phyloP scores from a whole-genome alignment of 192 early-diverging fungal species.

The Backusella tarrabulga region DNA sequence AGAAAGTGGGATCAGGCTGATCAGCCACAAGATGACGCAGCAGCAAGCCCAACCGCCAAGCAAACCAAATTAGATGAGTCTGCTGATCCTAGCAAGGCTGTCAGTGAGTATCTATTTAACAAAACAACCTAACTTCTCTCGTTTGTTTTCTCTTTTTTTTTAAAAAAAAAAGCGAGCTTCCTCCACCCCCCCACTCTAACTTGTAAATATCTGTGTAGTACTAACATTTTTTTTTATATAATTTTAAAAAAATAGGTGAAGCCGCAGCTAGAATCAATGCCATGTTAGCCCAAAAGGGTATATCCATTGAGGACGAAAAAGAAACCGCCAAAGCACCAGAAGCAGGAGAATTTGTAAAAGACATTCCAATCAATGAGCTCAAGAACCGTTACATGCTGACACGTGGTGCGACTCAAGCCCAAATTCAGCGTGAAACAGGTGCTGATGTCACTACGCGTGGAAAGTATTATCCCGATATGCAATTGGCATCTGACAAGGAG shows the following conservation, averaged over 20 bases:
- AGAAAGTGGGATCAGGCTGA: constrained; percentile 47
- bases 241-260: constrained; percentile 22
- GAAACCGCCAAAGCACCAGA: background rate
- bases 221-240: background rate
- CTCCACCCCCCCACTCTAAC: background rate
- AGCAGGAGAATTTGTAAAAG: constrained; percentile 49
- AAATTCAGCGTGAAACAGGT: constrained; percentile 76
- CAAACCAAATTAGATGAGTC: constrained; percentile 11
- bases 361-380: constrained; percentile 82
- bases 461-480: constrained; percentile 74
- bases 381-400: constrained; percentile 80
- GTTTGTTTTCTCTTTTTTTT: too few relatives aligned
- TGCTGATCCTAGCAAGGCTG: constrained; percentile 29
- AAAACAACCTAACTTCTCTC: background rate
- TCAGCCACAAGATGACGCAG: constrained; percentile 21
- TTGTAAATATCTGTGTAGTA: background rate
- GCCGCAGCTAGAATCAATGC: constrained; percentile 56
- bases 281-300: constrained; percentile 52
- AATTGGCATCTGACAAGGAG: constrained; percentile 69
- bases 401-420: constrained; percentile 69
- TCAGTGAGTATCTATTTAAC: constrained; percentile 21
- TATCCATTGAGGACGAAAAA: constrained; percentile 31
- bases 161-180: background rate
- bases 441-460: constrained; percentile 83
- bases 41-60: background rate